These are phyloP conservation scores for Babesia gibsoni DNA, from an alignment of 169 alveolate genomes.

Conservation along the genomic window DNA sequence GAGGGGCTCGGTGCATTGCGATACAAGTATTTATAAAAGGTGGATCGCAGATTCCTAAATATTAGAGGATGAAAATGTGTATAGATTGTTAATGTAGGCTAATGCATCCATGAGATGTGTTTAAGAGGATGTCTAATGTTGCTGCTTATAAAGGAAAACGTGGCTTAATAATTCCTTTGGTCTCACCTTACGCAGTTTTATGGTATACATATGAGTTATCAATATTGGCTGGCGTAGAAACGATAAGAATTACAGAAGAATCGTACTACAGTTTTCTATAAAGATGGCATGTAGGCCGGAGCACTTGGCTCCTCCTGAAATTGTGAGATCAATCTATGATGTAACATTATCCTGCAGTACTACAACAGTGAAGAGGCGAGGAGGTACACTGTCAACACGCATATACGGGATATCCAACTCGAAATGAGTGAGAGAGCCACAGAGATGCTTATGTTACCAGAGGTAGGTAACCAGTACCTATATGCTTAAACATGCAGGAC, in stretches of 20 bases:
- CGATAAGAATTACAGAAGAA: background rate
- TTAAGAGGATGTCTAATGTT: too few relatives aligned
- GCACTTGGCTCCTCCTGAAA: conserved; percentile 66
- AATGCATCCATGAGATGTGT: too few relatives aligned
- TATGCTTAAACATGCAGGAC: conserved; percentile 67
- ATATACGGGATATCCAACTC: conserved; percentile 90
- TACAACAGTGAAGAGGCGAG: conserved; percentile 88
- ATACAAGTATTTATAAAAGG: too few relatives aligned
- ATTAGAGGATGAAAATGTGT: too few relatives aligned
- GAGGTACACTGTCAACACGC: conserved; percentile 84
- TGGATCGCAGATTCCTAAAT: too few relatives aligned
- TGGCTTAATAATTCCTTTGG: too few relatives aligned
- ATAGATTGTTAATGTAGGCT: too few relatives aligned
- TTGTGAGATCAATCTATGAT: conserved; percentile 1
- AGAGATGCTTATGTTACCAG: conserved; percentile 83
- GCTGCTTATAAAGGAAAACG: too few relatives aligned
- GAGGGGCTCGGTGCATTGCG: too few relatives aligned
- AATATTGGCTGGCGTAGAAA: too few relatives aligned
- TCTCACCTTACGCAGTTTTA: too few relatives aligned
- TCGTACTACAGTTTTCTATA: background rate
- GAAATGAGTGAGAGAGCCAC: conserved; percentile 91
- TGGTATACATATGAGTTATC: too few relatives aligned
- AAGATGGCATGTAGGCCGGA: conserved; percentile 61
- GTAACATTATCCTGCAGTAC: conserved; percentile 64
- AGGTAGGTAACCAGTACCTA: conserved; percentile 29